phyloP scores from a whole-genome alignment of 805 yeast species.

The Ogataea paraovalis region DNA sequence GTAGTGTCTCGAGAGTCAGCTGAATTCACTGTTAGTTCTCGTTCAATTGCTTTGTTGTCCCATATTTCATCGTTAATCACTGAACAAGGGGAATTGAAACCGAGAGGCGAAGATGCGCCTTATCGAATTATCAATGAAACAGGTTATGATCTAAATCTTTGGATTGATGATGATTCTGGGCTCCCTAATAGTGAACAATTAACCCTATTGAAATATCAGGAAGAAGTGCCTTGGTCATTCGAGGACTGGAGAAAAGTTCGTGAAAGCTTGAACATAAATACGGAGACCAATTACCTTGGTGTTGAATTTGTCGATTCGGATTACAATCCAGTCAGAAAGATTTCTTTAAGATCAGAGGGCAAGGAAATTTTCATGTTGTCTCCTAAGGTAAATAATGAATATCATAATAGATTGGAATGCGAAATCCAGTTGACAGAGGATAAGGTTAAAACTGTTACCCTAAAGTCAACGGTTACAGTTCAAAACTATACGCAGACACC shows the following conservation, averaged over 20 bases:
- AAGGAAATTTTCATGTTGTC: conserved; percentile 66
- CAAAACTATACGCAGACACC: conserved; percentile 64
- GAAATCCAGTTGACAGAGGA: conserved; percentile 68
- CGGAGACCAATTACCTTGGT: conserved; percentile 56
- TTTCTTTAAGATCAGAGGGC: conserved; percentile 79
- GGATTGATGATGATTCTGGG: conserved; percentile 47
- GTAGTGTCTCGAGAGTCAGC: conserved; percentile 72
- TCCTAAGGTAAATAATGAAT: conserved; percentile 46
- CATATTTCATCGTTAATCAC: conserved; percentile 60
- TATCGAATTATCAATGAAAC: conserved; percentile 79
- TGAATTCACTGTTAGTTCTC: conserved; percentile 76
- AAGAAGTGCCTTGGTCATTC: conserved; percentile 76
- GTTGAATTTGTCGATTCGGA: conserved; percentile 53
- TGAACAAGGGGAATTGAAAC: conserved; percentile 48
- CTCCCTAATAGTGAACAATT: conserved; percentile 27
- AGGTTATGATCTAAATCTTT: conserved; percentile 73
- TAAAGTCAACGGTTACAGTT: conserved; percentile 71
- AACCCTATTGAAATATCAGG: conserved; percentile 43
- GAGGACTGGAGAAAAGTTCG: conserved; percentile 90
- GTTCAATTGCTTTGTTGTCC: conserved; percentile 72
- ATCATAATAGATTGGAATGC: conserved; percentile 72
- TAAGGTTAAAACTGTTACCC: conserved; percentile 71
- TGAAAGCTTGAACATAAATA: conserved; percentile 69
- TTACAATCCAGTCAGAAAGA: conserved; percentile 49
- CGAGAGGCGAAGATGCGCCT: conserved; percentile 79